phyloP scores from a whole-genome alignment of 768 basidiomycete species.

The Mycena galopus region DNA sequence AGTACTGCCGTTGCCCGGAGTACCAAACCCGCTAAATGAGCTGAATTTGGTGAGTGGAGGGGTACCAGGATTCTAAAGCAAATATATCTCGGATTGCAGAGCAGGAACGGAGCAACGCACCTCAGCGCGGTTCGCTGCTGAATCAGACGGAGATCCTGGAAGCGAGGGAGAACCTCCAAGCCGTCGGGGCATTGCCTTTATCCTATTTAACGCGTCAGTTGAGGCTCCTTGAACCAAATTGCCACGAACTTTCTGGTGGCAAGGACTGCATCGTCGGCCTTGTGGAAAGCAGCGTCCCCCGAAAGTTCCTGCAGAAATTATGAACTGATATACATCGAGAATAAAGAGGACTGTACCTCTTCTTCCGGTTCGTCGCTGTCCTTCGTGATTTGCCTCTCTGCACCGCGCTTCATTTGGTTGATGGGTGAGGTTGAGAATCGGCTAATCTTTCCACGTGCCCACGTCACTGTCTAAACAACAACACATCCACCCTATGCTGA shows the following conservation, averaged over 20 bases:
- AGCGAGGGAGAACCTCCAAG: constrained; percentile 35
- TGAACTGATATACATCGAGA: not conserved
- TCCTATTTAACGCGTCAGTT: constrained; percentile 56
- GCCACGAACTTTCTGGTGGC: constrained; percentile 68
- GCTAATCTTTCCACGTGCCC: not conserved
- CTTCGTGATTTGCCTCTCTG: constrained; percentile 78
- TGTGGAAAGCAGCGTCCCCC: constrained; percentile 59
- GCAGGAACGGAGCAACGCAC: constrained; percentile 39
- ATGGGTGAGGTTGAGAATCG: not conserved
- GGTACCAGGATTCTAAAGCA: constrained; percentile 37
- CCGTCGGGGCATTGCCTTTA: constrained; percentile 72
- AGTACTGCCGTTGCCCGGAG: constrained; percentile 41
- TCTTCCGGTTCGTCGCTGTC: constrained; percentile 60
- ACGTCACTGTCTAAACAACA: not conserved
- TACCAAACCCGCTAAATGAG: constrained; percentile 68
- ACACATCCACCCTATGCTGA: too few relatives aligned
- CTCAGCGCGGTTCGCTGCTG: constrained; percentile 37
- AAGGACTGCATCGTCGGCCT: constrained; percentile 70
- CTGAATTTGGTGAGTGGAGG: constrained; percentile 59
- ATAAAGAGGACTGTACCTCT: constrained; percentile 46
- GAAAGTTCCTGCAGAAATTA: constrained; percentile 55
- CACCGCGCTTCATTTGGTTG: constrained; percentile 76
- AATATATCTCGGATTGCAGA: not conserved
- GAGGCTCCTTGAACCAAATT: not conserved
- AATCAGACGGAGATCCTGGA: constrained; percentile 33